These are phyloP conservation scores for Prunus salicina DNA, from an alignment of 306 rosid species.

Conservation along the genomic window DNA sequence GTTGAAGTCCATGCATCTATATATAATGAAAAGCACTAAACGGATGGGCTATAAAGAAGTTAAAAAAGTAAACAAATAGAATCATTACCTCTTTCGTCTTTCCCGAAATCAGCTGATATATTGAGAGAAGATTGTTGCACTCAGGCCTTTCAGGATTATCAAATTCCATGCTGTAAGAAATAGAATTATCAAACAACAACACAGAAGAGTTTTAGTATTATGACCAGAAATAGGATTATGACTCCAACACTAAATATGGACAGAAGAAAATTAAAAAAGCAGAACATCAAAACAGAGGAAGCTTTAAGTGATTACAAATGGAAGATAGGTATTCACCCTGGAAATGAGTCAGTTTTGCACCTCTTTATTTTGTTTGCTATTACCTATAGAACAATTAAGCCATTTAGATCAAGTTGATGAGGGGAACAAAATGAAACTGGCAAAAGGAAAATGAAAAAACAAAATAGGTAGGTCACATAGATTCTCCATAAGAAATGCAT, in stretches of 20 bases:
- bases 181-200: slow-evolving; percentile 21
- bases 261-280: slow-evolving; percentile 7
- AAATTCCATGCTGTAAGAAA: slow-evolving; percentile 70
- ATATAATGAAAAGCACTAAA: not conserved
- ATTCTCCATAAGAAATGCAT: not conserved
- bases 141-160: slow-evolving; percentile 94
- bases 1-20: not conserved
- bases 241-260: not conserved
- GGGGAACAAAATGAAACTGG: slow-evolving; percentile 19
- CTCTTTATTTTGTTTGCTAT: slow-evolving; percentile 93
- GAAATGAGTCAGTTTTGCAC: slow-evolving; percentile 91
- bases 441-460: not conserved
- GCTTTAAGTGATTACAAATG: slow-evolving; percentile 23
- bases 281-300: slow-evolving; percentile 18
- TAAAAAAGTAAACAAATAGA: slow-evolving; percentile 2
- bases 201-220: slow-evolving; percentile 10
- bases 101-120: slow-evolving; percentile 75
- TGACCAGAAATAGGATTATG: not conserved
- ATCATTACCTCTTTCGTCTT: slow-evolving; percentile 78
- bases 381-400: slow-evolving; percentile 52
- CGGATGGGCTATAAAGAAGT: not conserved
- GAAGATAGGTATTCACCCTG: slow-evolving; percentile 56
- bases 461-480: slow-evolving; percentile 9
- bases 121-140: slow-evolving; percentile 90
- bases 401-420: slow-evolving; percentile 32